Conservation (phyloP, 2,329 filamentous ascomycete genomes). For the Penicillium sp. region DNA sequence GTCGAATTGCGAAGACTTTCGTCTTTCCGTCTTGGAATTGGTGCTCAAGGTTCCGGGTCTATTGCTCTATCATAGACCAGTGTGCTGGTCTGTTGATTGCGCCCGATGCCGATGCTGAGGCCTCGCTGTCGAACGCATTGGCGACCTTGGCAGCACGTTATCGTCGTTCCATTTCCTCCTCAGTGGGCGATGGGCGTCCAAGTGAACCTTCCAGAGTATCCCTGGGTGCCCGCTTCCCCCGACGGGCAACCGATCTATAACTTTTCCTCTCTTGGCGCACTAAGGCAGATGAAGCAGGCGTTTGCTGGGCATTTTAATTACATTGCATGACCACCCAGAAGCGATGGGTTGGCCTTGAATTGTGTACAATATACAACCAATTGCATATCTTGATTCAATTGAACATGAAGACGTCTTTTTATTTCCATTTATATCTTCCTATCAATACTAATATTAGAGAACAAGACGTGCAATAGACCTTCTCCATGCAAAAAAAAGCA, state of each 20-base stretch:
- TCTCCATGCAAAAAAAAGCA: not conserved
- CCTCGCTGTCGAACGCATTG: not conserved
- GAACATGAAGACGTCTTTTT: conserved; percentile 7
- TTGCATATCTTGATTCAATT: conserved; percentile 17
- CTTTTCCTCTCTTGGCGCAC: conserved; percentile 25
- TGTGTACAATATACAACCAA: conserved; percentile 25
- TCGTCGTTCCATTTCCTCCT: not conserved
- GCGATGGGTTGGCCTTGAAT: conserved; percentile 18
- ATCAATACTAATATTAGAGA: not conserved
- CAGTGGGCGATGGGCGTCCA: not conserved
- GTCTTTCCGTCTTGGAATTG: not conserved
- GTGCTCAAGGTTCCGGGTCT: not conserved
- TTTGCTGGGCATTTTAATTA: conserved; percentile 23
- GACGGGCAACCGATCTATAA: conserved; percentile 2
- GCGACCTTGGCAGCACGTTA: not conserved
- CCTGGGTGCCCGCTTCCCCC: not conserved
- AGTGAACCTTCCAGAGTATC: not conserved
- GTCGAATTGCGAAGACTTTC: not conserved
- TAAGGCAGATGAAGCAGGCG: conserved; percentile 19
- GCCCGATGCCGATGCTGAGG: not conserved
- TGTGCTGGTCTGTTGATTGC: not conserved
- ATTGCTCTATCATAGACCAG: not conserved
- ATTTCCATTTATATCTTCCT: conserved; percentile 1
- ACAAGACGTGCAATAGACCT: not conserved
- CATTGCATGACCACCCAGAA: conserved; percentile 21